Conservation (phyloP, 345 rosid genomes). For the Syzygium aqueum region DNA sequence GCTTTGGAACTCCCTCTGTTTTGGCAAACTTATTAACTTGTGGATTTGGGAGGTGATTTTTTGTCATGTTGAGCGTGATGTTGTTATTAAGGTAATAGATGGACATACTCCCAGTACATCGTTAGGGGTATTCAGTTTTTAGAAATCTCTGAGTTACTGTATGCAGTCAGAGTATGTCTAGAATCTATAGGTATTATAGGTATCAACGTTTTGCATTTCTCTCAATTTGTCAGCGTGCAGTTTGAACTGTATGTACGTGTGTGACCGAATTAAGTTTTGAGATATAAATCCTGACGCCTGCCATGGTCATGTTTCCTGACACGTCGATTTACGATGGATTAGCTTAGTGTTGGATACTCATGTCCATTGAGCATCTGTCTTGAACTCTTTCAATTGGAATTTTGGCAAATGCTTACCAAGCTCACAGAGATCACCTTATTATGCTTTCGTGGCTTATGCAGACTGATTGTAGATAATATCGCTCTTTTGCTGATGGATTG, state of each 20-base stretch:
- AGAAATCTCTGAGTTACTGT: neutral
- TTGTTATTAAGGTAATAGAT: neutral
- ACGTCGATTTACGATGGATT: neutral
- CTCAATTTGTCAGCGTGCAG: neutral
- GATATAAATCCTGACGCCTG: neutral
- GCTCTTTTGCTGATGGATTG: neutral
- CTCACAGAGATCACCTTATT: neutral
- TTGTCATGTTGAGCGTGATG: neutral
- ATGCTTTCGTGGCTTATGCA: neutral
- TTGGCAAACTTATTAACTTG: neutral
- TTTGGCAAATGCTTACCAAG: neutral
- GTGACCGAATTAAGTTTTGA: neutral
- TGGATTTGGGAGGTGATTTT: neutral
- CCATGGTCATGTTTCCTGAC: neutral
- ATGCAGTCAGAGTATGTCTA: neutral
- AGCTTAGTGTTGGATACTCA: neutral
- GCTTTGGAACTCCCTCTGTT: neutral
- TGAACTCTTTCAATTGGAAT: neutral
- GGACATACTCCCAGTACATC: neutral
- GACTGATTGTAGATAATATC: neutral
- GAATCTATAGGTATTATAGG: neutral
- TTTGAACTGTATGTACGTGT: neutral
- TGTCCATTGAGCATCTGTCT: neutral
- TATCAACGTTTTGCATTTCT: neutral
- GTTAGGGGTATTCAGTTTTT: neutral